A percentile compares a stretch with the other conserved stretches of the same genome.
phyloP scores from a whole-genome alignment of 2,329 filamentous ascomycete species.

The Paraphaeosphaeria sporulosa region DNA sequence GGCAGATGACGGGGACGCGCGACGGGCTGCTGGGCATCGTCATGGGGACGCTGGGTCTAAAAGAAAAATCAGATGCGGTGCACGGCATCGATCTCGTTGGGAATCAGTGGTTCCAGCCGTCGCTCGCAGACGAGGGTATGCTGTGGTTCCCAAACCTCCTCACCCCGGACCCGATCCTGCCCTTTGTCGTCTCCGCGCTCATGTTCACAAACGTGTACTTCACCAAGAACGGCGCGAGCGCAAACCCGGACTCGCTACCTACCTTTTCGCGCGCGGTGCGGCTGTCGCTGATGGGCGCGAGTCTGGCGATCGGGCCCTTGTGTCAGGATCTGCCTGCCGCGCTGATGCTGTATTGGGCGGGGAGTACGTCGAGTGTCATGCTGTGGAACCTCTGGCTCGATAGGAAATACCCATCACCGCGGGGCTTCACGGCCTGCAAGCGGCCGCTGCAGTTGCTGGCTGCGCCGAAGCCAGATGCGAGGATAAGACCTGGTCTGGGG shows the following conservation, averaged over 20 bases:
- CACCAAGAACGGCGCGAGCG: conserved; percentile 28
- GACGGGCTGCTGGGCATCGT: conserved; percentile 40
- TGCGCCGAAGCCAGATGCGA: conserved; percentile 2
- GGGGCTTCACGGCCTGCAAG: conserved; percentile 34
- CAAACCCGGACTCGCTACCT: conserved; percentile 23
- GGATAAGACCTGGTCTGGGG: not conserved
- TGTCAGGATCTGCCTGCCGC: conserved; percentile 49
- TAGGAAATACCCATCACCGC: conserved; percentile 36
- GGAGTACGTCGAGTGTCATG: conserved; percentile 44
- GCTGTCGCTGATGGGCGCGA: conserved; percentile 36
- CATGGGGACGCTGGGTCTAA: conserved; percentile 18
- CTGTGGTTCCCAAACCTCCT: conserved; percentile 68
- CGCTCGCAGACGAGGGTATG: conserved; percentile 63
- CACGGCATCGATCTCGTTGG: conserved; percentile 16
- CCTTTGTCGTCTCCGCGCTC: conserved; percentile 56
- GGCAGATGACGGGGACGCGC: conserved; percentile 43
- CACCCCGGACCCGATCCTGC: conserved; percentile 61
- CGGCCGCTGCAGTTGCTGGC: conserved; percentile 37
- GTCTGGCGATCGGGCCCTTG: conserved; percentile 41
- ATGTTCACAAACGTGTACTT: conserved; percentile 58
- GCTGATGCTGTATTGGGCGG: conserved; percentile 52
- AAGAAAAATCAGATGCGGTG: conserved; percentile 6
- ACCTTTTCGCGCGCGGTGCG: conserved; percentile 26
- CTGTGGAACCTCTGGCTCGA: conserved; percentile 45
- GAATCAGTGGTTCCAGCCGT: conserved; percentile 54